These are phyloP conservation scores for Yarrowia sp. DNA, from an alignment of 805 yeast species.

Conservation along the genomic window DNA sequence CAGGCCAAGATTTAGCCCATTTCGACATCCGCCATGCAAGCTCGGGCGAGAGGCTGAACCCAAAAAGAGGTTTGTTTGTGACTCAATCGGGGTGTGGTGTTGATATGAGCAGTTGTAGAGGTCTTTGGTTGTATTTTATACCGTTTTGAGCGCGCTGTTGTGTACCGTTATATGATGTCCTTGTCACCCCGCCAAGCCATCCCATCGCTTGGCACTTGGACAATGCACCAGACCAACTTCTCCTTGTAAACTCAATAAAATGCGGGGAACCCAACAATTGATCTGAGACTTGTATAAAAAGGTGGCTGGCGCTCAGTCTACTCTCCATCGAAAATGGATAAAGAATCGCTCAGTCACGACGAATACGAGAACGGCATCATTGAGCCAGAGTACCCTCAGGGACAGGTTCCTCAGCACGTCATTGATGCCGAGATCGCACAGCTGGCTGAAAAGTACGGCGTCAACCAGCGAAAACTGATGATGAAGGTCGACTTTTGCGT, in stretches of 20 bases:
- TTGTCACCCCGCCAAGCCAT: too few relatives aligned
- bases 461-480: conserved; percentile 57
- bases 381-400: not conserved
- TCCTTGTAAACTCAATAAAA: not conserved
- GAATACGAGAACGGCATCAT: not conserved
- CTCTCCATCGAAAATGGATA: not conserved
- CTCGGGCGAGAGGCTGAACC: too few relatives aligned
- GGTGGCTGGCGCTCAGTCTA: too few relatives aligned
- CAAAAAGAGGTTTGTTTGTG: too few relatives aligned
- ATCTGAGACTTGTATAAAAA: not conserved
- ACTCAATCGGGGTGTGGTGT: too few relatives aligned
- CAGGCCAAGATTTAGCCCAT: too few relatives aligned
- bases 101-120: too few relatives aligned
- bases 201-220: not conserved
- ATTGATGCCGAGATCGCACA: conserved; percentile 30
- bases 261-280: conserved; percentile 3
- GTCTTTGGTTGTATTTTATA: too few relatives aligned
- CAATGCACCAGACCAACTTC: conserved; percentile 7
- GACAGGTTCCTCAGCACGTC: not conserved
- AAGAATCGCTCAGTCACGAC: conserved; percentile 10
- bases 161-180: too few relatives aligned
- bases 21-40: too few relatives aligned
- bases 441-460: conserved; percentile 48
- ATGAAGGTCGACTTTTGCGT: conserved; percentile 66
- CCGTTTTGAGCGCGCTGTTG: too few relatives aligned